These are phyloP conservation scores for Trapa bicornis DNA, from an alignment of 345 rosid genomes.

Conservation along the genomic window DNA sequence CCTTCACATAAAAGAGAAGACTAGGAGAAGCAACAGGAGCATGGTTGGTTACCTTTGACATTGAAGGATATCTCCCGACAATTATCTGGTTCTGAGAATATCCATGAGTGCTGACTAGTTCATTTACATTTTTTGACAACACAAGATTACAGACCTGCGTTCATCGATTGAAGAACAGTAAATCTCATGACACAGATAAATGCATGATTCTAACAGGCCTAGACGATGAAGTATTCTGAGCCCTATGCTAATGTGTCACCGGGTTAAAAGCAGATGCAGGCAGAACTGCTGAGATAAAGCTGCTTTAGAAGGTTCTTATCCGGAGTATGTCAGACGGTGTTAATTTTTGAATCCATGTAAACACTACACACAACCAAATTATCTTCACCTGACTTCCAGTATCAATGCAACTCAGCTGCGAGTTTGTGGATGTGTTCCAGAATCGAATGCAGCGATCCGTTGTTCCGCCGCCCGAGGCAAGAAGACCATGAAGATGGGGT, in stretches of 20 bases:
- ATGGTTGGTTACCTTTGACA: constrained; percentile 66
- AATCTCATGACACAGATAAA: background rate
- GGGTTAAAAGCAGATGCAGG: background rate
- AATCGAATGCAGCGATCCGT: constrained; percentile 94
- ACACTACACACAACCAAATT: background rate
- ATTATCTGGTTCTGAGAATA: constrained; percentile 96
- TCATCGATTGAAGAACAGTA: constrained; percentile 1
- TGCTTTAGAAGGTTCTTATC: background rate
- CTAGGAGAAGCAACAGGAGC: background rate
- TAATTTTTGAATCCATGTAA: too few relatives aligned
- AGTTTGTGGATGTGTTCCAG: constrained; percentile 93
- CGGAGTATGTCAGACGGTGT: background rate
- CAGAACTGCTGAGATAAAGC: background rate
- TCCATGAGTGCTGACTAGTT: constrained; percentile 98
- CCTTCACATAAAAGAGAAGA: background rate
- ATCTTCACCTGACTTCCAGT: constrained; percentile 81
- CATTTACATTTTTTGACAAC: constrained; percentile 97
- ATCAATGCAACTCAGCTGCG: constrained; percentile 78
- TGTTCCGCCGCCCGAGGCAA: constrained; percentile 99
- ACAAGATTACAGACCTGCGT: constrained; percentile 89
- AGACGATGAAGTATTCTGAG: background rate
- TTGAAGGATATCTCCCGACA: constrained; percentile 94
- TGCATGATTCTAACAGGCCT: background rate
- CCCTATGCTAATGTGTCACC: background rate
- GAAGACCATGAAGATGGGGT: constrained; percentile 93